Evolutionary conservation across 768 basidiomycete genomes (phyloP).

Genomic region (Boletellus ananiceps): DNA sequence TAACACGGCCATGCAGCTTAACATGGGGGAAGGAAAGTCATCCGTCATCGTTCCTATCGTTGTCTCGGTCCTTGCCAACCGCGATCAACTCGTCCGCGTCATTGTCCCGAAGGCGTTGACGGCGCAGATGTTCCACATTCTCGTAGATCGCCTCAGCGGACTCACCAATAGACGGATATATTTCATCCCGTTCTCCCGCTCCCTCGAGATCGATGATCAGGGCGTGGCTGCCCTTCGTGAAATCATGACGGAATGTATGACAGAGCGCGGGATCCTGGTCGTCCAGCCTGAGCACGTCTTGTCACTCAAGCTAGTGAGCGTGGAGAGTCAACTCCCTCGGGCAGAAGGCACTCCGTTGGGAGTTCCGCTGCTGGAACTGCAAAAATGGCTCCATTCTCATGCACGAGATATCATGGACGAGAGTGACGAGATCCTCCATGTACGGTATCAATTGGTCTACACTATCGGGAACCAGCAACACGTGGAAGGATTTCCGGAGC

Average conservation of each 20-base stretch:
- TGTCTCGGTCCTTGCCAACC: slow-evolving; percentile 38
- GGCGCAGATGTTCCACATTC: slow-evolving; percentile 43
- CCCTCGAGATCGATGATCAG: slow-evolving; percentile 23
- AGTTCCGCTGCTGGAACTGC: slow-evolving; percentile 13
- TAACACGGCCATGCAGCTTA: slow-evolving; percentile 45
- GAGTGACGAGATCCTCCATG: slow-evolving; percentile 38
- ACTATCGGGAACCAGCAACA: slow-evolving; percentile 36
- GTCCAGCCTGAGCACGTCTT: slow-evolving; percentile 49
- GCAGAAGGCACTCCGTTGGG: slow-evolving; percentile 17
- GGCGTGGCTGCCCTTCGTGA: slow-evolving; percentile 7
- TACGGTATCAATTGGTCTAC: slow-evolving; percentile 46
- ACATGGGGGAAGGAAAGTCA: slow-evolving; percentile 58
- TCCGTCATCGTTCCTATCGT: slow-evolving; percentile 45
- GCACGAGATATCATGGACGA: slow-evolving; percentile 19
- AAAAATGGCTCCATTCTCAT: slow-evolving; percentile 16
- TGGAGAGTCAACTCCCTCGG: slow-evolving; percentile 4
- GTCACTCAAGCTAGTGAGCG: slow-evolving; percentile 41
- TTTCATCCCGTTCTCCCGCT: slow-evolving; percentile 45
- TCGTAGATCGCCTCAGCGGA: slow-evolving; percentile 39
- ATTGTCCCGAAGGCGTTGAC: slow-evolving; percentile 44
- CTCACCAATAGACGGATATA: slow-evolving; percentile 43
- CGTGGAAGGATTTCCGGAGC: slow-evolving; percentile 37
- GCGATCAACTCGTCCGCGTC: slow-evolving; percentile 41
- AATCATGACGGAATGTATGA: slow-evolving; percentile 28
- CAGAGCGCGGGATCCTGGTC: slow-evolving; percentile 38